These are phyloP conservation scores for Eucalyptus camaldulensis DNA, from an alignment of 345 rosid species.

Conservation along the genomic window DNA sequence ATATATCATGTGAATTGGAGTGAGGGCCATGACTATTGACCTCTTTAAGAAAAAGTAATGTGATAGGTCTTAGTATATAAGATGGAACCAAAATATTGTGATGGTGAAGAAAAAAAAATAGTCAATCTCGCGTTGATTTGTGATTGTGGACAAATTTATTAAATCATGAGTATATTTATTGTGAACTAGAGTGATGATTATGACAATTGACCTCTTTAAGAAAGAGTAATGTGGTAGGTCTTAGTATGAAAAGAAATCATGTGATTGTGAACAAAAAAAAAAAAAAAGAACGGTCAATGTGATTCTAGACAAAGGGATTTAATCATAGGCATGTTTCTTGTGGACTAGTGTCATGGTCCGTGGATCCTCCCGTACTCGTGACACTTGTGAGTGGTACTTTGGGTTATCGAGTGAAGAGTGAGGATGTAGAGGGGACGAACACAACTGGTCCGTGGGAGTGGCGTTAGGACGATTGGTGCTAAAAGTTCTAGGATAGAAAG, in stretches of 20 bases:
- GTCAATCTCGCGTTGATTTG: too few species aligned
- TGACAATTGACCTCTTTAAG: background rate
- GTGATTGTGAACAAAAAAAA: background rate
- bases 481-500: too few species aligned
- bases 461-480: fast-evolving
- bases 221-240: background rate
- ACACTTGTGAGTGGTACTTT: too few species aligned
- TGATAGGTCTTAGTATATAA: background rate
- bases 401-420: too few species aligned
- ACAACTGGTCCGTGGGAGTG: too few species aligned
- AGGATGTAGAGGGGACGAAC: too few species aligned
- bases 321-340: background rate
- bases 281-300: background rate
- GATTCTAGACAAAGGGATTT: background rate
- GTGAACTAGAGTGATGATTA: background rate
- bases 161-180: background rate
- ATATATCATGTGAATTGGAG: background rate
- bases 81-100: too few species aligned
- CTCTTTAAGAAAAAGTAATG: background rate
- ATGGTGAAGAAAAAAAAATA: too few species aligned
- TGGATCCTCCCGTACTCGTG: too few species aligned
- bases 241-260: background rate
- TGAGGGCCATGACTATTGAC: background rate
- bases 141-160: background rate
- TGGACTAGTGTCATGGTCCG: background rate